These are phyloP conservation scores for Fusarium gaditjirri DNA, from an alignment of 2,329 filamentous ascomycete genomes.

Conservation along the genomic window DNA sequence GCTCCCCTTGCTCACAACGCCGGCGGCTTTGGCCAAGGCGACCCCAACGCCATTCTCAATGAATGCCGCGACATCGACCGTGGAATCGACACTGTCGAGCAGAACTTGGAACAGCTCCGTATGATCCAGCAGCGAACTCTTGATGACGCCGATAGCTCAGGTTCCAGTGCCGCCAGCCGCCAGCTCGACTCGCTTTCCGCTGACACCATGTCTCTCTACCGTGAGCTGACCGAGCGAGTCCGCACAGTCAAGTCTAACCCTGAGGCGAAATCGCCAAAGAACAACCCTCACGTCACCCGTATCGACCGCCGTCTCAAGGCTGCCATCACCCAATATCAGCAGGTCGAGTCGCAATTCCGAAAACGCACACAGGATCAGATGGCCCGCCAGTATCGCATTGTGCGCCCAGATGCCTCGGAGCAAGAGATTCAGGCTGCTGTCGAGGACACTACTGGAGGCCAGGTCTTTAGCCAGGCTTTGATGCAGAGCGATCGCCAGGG, in stretches of 20 bases:
- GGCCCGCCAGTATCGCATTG: constrained; percentile 90
- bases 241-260: constrained; percentile 84
- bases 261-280: constrained; percentile 77
- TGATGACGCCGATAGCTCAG: constrained; percentile 77
- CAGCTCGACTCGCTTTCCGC: constrained; percentile 79
- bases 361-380: constrained; percentile 85
- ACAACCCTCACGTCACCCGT: constrained; percentile 82
- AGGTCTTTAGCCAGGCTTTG: constrained; percentile 89
- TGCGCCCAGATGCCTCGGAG: constrained; percentile 82
- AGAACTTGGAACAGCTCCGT: constrained; percentile 76
- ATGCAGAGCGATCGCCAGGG: constrained; percentile 83
- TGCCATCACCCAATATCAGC: constrained; percentile 84
- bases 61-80: constrained; percentile 84
- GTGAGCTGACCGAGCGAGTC: constrained; percentile 80
- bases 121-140: constrained; percentile 77
- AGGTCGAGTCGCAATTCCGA: constrained; percentile 81
- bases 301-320: constrained; percentile 83
- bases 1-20: constrained; percentile 68
- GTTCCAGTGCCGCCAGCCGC: constrained; percentile 71
- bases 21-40: constrained; percentile 57
- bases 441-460: constrained; percentile 75
- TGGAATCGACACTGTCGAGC: constrained; percentile 79
- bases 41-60: constrained; percentile 84
- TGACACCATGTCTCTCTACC: constrained; percentile 86
- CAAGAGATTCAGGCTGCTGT: constrained; percentile 82